Evolutionary conservation across 2,329 filamentous ascomycete genomes (phyloP).

Genomic region (Hymenoscyphus occultus): DNA sequence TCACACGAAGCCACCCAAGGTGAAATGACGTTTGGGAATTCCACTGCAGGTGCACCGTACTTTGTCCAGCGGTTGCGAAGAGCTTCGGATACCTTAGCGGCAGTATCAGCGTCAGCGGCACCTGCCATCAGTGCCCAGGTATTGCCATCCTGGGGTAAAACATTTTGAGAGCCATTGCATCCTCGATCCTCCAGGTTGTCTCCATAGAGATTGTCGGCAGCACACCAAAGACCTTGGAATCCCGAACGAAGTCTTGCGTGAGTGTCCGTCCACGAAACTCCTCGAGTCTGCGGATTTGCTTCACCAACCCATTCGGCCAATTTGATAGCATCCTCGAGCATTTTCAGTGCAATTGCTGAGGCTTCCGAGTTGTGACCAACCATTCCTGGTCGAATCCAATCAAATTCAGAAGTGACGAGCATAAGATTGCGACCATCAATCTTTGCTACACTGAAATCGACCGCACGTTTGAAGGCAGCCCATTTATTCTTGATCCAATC

Average conservation of each 20-base stretch:
- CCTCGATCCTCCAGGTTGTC: conserved; percentile 45
- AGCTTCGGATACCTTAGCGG: conserved; percentile 24
- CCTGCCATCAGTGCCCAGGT: too few species aligned
- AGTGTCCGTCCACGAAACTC: conserved; percentile 21
- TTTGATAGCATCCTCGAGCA: conserved; percentile 42
- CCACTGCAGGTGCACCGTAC: conserved; percentile 49
- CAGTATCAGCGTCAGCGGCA: conserved; percentile 8
- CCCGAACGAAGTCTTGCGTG: conserved; percentile 11
- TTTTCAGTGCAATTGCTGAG: conserved; percentile 32
- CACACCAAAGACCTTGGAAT: conserved; percentile 35
- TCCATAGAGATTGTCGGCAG: conserved; percentile 44
- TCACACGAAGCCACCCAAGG: conserved; percentile 27
- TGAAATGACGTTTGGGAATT: conserved; percentile 46
- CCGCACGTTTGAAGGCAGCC: conserved; percentile 47
- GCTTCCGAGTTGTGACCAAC: conserved; percentile 35
- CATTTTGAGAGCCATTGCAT: conserved; percentile 49
- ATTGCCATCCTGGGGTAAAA: conserved; percentile 58
- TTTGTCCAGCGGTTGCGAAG: conserved; percentile 35
- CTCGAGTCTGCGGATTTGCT: conserved; percentile 18
- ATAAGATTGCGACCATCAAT: conserved; percentile 41
- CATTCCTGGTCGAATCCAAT: conserved; percentile 36
- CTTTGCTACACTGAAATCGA: conserved; percentile 44
- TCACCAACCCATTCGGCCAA: conserved; percentile 40
- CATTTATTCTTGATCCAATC: conserved; percentile 48
- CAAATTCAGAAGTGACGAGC: conserved; percentile 27